Base-by-base conservation (phyloP, 805 yeast genomes). In the Candida khao-thaluensis region DNA sequence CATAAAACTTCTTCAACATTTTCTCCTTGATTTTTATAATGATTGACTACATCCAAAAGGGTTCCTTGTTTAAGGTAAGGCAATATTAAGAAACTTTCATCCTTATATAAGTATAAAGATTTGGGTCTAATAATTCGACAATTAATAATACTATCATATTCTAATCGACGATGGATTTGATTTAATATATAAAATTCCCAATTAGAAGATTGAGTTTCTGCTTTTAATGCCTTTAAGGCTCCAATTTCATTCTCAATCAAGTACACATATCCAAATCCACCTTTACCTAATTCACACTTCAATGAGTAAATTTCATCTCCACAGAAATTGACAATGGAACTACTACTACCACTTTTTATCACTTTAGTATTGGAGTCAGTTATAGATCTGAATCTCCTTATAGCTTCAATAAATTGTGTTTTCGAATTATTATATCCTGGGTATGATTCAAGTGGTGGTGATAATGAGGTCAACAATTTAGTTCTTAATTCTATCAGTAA, bases 111-210 rank as follows among this genome's bases (percentile, higher is more conserved):
- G 53, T 76, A 81, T 15, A 82, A 58, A 5, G 77, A 68, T 18
- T 76, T 67, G 0, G 77, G 77, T 8, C 60, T 54, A 1, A 85
- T 69, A 4, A 83, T 62, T 2, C 78, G 71, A 5, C 47, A 36
- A 8, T 28, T 37, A 2, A 37, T 21, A 2, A 10, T 3, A 5
- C 7, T 21, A 15, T 40, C 39, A 3, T 32, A 26, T 5, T 47
- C 47, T 28, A 48, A 36, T 35, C 64, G 81, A 55, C 39, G 56
- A 41, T 77, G 77, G 1, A 85, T 66, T 48, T 79, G 81, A 24
- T 66, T 72, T 47, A 87, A 62, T 12, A 86, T 79, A 54, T 85
- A 87, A 51, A 73, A 85, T 59, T 89, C 96, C 96, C 96, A 88
- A 3, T 76, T 66, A 31, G 77, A 74, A 0, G 85, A 64, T 0